phyloP scores from a whole-genome alignment of 495 filamentous ascomycete genomes.

The Penicillium canariense region DNA sequence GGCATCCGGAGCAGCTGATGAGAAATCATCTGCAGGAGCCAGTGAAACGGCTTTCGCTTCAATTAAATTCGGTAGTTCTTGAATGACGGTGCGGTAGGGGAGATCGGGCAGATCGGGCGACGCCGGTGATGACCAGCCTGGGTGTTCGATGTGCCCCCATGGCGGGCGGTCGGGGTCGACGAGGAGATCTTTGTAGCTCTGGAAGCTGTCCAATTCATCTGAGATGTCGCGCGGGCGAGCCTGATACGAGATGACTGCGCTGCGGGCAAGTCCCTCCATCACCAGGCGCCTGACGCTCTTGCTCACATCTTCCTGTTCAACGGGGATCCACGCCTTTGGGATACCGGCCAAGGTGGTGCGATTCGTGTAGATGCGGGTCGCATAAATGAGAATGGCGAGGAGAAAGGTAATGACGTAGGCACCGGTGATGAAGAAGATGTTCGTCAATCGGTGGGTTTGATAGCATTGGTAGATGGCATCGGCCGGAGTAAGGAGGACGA shows the following conservation, averaged over 20 bases:
- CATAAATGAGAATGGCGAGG: conserved; percentile 73
- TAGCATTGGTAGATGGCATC: conserved; percentile 81
- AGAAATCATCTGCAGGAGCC: conserved; percentile 60
- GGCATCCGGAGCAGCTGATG: conserved; percentile 18
- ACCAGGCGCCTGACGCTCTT: conserved; percentile 74
- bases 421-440: conserved; percentile 81
- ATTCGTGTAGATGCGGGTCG: conserved; percentile 83
- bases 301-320: conserved; percentile 71
- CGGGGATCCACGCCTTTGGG: conserved; percentile 77
- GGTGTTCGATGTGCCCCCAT: conserved; percentile 81
- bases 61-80: conserved; percentile 85
- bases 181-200: conserved; percentile 30
- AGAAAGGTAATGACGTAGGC: conserved; percentile 73
- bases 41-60: conserved; percentile 88
- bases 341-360: conserved; percentile 74
- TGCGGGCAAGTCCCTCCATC: conserved; percentile 63
- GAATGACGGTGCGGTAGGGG: conserved; percentile 76
- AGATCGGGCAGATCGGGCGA: conserved; percentile 73
- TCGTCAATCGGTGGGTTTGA: conserved; percentile 59
- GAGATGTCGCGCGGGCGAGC: conserved; percentile 60
- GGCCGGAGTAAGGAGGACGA: conserved; percentile 78
- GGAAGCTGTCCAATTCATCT: conserved; percentile 29
- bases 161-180: conserved; percentile 47
- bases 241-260: conserved; percentile 78
- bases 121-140: conserved; percentile 82